A percentile compares a stretch with the other conserved stretches of the same genome.
phyloP scores from a whole-genome alignment of 2,329 filamentous ascomycete genomes.

The Monosporascus sp. region DNA sequence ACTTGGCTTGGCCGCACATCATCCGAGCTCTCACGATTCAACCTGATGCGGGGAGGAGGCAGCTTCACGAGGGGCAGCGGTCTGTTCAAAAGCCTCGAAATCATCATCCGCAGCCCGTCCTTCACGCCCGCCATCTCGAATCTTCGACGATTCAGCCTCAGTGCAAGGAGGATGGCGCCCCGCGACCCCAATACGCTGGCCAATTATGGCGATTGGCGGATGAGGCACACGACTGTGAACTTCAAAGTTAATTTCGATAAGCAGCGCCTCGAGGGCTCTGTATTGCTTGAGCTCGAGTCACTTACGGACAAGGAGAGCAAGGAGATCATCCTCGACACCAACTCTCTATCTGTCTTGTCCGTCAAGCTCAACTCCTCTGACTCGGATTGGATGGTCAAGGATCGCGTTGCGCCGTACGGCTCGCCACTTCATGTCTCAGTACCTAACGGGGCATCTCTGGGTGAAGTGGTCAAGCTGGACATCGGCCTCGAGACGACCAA shows the following conservation, averaged over 20 bases:
- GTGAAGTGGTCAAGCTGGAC: slow-evolving; percentile 47
- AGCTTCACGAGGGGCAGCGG: slow-evolving; percentile 21
- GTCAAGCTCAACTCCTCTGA: slow-evolving; percentile 64
- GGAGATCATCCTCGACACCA: slow-evolving; percentile 85
- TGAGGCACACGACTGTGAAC: slow-evolving; percentile 74
- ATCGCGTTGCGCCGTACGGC: slow-evolving; percentile 68
- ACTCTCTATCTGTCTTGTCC: slow-evolving; percentile 66
- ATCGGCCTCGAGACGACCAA: slow-evolving; percentile 77
- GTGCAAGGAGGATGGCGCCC: slow-evolving; percentile 26
- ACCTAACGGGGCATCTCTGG: slow-evolving; percentile 48
- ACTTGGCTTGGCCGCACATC: background rate
- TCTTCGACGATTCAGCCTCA: slow-evolving; percentile 14
- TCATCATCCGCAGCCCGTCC: slow-evolving; percentile 20
- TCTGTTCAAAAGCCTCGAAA: slow-evolving; percentile 22
- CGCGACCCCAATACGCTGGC: slow-evolving; percentile 86
- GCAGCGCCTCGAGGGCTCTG: slow-evolving; percentile 70
- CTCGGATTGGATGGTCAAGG: slow-evolving; percentile 63
- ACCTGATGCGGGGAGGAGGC: slow-evolving; percentile 19
- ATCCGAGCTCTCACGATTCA: background rate
- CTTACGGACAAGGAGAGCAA: slow-evolving; percentile 66
- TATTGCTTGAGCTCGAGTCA: slow-evolving; percentile 70
- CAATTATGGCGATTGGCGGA: slow-evolving; percentile 87
- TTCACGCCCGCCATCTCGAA: slow-evolving; percentile 10
- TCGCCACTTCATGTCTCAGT: slow-evolving; percentile 63
- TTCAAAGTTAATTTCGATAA: slow-evolving; percentile 79